Conservation (phyloP, 768 basidiomycete species). For the Panaeolus cyanescens region DNA sequence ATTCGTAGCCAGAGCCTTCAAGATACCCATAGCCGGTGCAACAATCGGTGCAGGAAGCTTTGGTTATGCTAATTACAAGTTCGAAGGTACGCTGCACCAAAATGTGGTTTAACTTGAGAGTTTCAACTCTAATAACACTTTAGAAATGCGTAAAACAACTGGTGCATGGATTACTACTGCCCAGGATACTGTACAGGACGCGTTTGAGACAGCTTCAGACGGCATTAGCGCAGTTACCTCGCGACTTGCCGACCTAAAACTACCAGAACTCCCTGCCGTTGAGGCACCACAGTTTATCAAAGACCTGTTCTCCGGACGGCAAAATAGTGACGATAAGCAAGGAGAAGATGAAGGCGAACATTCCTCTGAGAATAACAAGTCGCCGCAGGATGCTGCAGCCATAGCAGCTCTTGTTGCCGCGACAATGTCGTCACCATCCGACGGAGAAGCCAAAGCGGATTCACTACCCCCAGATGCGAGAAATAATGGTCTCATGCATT, state of each 20-base stretch:
- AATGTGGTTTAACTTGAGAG: slow-evolving; percentile 18
- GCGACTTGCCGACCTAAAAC: slow-evolving; percentile 60
- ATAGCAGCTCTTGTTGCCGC: slow-evolving; percentile 79
- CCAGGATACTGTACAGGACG: slow-evolving; percentile 69
- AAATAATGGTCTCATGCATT: slow-evolving; percentile 87
- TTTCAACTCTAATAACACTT: slow-evolving; percentile 4
- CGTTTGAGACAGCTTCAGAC: slow-evolving; percentile 74
- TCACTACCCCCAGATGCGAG: slow-evolving; percentile 42
- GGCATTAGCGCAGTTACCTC: slow-evolving; percentile 61
- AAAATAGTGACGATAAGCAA: slow-evolving; percentile 31
- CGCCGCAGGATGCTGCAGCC: slow-evolving; percentile 60
- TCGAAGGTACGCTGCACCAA: slow-evolving; percentile 65
- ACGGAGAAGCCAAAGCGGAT: slow-evolving; percentile 42
- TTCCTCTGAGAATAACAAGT: slow-evolving; percentile 38
- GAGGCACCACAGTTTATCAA: slow-evolving; percentile 71
- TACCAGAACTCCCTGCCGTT: slow-evolving; percentile 56
- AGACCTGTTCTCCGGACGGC: slow-evolving; percentile 48
- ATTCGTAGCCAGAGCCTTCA: slow-evolving; percentile 84
- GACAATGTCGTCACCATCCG: slow-evolving; percentile 75
- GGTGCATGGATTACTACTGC: slow-evolving; percentile 64
- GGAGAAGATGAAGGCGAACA: slow-evolving; percentile 32
- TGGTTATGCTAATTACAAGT: slow-evolving; percentile 95
- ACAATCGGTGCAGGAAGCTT: slow-evolving; percentile 90
- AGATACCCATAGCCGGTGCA: slow-evolving; percentile 85
- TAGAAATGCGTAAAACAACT: slow-evolving; percentile 75